Base-by-base conservation (phyloP, 1,284 basidiomycete species). In the Vanrija sp. region DNA sequence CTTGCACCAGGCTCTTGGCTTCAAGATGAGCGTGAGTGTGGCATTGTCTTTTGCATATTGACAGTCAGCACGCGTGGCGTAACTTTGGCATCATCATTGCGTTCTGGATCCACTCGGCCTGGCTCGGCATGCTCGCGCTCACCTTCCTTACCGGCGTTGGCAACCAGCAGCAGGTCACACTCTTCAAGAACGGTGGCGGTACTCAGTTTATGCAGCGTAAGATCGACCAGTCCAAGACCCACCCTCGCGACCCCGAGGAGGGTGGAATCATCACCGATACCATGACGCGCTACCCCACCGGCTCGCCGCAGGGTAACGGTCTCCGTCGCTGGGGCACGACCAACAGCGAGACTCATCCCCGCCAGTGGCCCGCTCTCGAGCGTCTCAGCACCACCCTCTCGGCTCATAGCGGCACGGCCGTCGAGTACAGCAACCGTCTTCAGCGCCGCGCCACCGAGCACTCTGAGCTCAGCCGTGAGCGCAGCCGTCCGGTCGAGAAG, bases 1-100 rank as follows among this genome's bases (percentile, higher is more conserved):
- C 15, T 86, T 86, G 85, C 71, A 82, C 26, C 76, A 69, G 59
- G 79, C 66, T 39, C 52, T 68, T 6, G 72, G 79, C 51, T 68
- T 67, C 48, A 63, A 65, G 34, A 34, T 34, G 34, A 34, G 34
- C 43, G 49, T 47, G 6, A 66, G 75, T n/a, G 65, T 23, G 21
- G 69, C 28, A 52, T 61, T 8, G 65, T 78, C 52, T 69, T 80
- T 46, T 72, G 75, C 38, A 49, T 60, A 2, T 68, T 75, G 43
- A 49, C 28, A 29, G 46, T 60, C 52, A 55, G 6, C 69, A 77
- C 51, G 63, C 78, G 8, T 80, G 78, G 77, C 67, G 77, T 51
- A 79, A 81, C 62, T 73, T 79, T 29, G 79, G 73, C 34, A 74
- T 80, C 52, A 58, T 79, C 49, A 58, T 77, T 7, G 65, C 63